Conservation (phyloP, 1,284 basidiomycete species). For the Austroboletus niveus region DNA sequence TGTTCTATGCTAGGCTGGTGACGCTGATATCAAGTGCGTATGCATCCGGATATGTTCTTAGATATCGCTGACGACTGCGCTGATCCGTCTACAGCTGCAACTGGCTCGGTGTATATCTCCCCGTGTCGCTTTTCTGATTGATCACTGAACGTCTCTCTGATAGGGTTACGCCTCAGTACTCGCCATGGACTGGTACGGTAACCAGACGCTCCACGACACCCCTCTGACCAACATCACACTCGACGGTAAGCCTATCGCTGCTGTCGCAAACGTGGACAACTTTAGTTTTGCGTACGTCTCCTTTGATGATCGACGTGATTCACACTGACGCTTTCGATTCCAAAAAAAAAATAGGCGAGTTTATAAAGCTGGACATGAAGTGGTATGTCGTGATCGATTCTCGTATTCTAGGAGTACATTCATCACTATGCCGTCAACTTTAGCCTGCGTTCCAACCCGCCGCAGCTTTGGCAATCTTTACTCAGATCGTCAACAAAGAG, state of each 20-base stretch:
- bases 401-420: not conserved
- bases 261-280: conserved; percentile 62
- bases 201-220: conserved; percentile 43
- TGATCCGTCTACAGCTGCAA: conserved; percentile 47
- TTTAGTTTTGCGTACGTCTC: conserved; percentile 57
- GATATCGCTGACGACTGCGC: not conserved
- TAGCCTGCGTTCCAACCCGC: conserved; percentile 60
- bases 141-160: no score
- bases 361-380: conserved; percentile 55
- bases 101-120: conserved; percentile 49
- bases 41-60: not conserved
- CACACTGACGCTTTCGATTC: not conserved
- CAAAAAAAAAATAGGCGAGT: conserved; percentile 40
- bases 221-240: conserved; percentile 61
- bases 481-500: conserved; percentile 49
- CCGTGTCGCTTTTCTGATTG: no score
- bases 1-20: conserved; percentile 48
- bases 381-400: conserved; percentile 39
- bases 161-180: conserved; percentile 47
- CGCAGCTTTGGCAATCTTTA: conserved; percentile 55
- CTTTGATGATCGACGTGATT: not conserved
- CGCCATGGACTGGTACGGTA: conserved; percentile 65
- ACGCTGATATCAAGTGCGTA: conserved; percentile 60
- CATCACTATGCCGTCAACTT: conserved; percentile 4
- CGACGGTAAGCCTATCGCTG: conserved; percentile 47